Percentiles rank a stretch among this genome's conserved stretches.
These are phyloP conservation scores for Fusarium devonianum DNA, from an alignment of 2,329 filamentous ascomycete genomes.

Conservation along the genomic window DNA sequence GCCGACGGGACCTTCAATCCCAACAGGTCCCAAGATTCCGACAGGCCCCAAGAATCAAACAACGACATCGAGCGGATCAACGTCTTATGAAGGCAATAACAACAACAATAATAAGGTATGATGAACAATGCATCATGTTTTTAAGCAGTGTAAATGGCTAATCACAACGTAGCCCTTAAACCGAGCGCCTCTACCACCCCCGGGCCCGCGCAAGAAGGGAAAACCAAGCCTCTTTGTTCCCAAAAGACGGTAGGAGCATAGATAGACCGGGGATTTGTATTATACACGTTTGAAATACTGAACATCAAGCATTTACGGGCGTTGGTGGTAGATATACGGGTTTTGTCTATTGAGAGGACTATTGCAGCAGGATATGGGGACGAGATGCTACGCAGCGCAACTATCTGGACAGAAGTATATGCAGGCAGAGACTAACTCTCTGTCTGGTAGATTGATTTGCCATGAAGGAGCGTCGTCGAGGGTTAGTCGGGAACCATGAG, in stretches of 20 bases:
- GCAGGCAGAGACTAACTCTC: neutral
- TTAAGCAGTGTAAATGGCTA: conserved; percentile 21
- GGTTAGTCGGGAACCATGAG: conserved; percentile 2
- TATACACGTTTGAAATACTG: conserved; percentile 18
- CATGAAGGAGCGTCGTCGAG: conserved; percentile 5
- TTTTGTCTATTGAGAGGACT: conserved; percentile 3
- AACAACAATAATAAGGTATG: conserved; percentile 36
- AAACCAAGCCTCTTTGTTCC: conserved; percentile 56
- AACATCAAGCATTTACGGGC: conserved; percentile 29
- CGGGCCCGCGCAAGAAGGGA: conserved; percentile 48
- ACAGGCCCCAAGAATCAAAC: conserved; percentile 14
- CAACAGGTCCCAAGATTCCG: conserved; percentile 23
- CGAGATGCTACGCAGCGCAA: neutral
- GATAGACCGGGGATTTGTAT: conserved; percentile 8
- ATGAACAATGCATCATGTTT: neutral
- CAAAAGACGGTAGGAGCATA: conserved; percentile 43
- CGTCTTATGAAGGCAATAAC: conserved; percentile 23
- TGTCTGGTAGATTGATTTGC: neutral
- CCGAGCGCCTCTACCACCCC: conserved; percentile 36
- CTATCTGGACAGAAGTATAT: neutral
- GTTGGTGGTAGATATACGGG: conserved; percentile 22
- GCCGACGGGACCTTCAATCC: conserved; percentile 21
- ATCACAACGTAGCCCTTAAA: conserved; percentile 26
- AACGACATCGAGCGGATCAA: conserved; percentile 35
- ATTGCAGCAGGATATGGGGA: conserved; percentile 7